Conservation (phyloP, 2,329 filamentous ascomycete species). For the Monosporascus sp. region DNA sequence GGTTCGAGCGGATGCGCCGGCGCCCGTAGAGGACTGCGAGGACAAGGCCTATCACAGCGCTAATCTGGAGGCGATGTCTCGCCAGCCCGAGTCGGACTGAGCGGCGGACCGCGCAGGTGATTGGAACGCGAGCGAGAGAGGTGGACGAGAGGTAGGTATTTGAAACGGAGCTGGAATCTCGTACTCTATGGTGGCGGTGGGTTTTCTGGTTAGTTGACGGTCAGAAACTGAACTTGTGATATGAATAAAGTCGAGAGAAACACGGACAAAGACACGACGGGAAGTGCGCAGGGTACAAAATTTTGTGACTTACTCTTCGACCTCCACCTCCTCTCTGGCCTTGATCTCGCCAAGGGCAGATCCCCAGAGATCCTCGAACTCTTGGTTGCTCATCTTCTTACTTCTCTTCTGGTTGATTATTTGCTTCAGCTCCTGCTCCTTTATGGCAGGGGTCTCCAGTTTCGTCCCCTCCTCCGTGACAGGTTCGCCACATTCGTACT, state of each 20-base stretch:
- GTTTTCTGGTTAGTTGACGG: slow-evolving; percentile 77
- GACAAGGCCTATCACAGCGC: slow-evolving; percentile 52
- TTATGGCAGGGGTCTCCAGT: slow-evolving; percentile 52
- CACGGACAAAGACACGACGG: no score
- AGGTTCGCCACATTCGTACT: slow-evolving; percentile 82
- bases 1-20: slow-evolving; percentile 55
- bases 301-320: slow-evolving; percentile 48
- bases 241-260: background rate
- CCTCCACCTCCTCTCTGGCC: slow-evolving; percentile 54
- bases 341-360: slow-evolving; percentile 69
- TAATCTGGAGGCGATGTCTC: slow-evolving; percentile 82
- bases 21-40: slow-evolving; percentile 57
- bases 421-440: slow-evolving; percentile 71
- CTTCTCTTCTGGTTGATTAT: slow-evolving; percentile 69
- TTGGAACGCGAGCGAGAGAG: slow-evolving; percentile 86
- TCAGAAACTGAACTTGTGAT: slow-evolving; percentile 20
- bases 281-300: background rate
- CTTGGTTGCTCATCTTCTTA: slow-evolving; percentile 77
- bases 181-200: slow-evolving; percentile 67
- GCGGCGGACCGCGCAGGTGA: slow-evolving; percentile 75
- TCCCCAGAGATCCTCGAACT: slow-evolving; percentile 86
- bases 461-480: slow-evolving; percentile 55
- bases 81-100: slow-evolving; percentile 75
- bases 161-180: slow-evolving; percentile 57
- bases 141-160: slow-evolving; percentile 67